Evolutionary conservation across 2,329 filamentous ascomycete species (phyloP), one percentile per base, ranked within the genome.

Genomic region (Fusarium liriodendri): DNA sequence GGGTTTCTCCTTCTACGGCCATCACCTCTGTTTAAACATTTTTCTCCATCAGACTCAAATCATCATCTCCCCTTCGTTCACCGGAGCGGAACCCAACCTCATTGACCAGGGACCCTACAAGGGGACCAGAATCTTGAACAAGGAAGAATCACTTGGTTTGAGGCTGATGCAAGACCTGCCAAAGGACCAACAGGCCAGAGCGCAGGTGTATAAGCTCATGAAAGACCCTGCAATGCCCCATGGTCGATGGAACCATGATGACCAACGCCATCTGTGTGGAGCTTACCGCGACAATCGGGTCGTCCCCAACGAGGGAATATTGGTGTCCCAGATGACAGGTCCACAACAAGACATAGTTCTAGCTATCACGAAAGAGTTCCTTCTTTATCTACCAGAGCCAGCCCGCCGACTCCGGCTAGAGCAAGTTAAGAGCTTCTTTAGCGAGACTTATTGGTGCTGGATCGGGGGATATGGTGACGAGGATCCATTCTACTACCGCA

Each of bases 391-490:
- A 1, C 93, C 93, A 0, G 77, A 82, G 2, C 77, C 79, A 18
- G 87, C 92, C 0, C 86, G 91, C 3, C 78, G 85, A 60, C 79
- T 88, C 9, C 88, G 90, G 27, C 81, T 94, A 4, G 81, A 84
- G 3, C 86, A 91, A 50, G 86, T 91, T 61, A 84, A 85, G 61
- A 79, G 80, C 6, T 87, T 89, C 79, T 89, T 92, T 67, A 75
- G 83, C 27, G 92, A 95, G 84, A 95, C 93, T 14, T 93, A 93
- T 78, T 95, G 94, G 79, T 89, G 88, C 79, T 95, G 94, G 92
- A 95, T 95, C 66, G 93, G 93, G 8, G 90, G 89, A 29, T 54
- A 14, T 29, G 6, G 3, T 5, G 50, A 54, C 4, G 25, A 54
- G 0, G 92, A 95, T 79, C 85, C 93, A 0, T 95, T 94, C 77